These are phyloP conservation scores for Tolypocladium capitatum DNA, from an alignment of 2,329 filamentous ascomycete genomes.

Conservation along the genomic window DNA sequence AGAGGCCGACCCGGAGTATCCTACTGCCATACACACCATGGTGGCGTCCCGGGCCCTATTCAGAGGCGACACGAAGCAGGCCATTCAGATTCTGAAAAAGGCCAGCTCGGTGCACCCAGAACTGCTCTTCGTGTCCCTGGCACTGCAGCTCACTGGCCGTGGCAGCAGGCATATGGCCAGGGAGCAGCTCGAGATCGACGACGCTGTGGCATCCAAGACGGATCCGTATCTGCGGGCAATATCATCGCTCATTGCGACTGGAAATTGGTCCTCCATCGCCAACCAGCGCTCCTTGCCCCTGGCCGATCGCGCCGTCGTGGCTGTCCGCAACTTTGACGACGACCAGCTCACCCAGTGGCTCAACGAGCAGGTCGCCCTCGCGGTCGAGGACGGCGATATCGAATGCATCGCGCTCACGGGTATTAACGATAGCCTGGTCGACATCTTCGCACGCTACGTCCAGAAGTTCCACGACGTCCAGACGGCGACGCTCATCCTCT, in stretches of 20 bases:
- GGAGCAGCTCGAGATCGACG: constrained; percentile 44
- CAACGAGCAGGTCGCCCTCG: constrained; percentile 45
- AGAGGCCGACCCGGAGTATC: constrained; percentile 29
- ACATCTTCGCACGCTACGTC: constrained; percentile 64
- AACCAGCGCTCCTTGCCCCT: constrained; percentile 62
- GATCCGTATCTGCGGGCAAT: constrained; percentile 73
- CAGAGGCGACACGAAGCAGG: constrained; percentile 53
- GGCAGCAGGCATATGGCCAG: constrained; percentile 30
- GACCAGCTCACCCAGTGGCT: constrained; percentile 55
- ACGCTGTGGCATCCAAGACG: constrained; percentile 46
- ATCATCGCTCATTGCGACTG: constrained; percentile 62
- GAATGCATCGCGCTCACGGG: constrained; percentile 69
- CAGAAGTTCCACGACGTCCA: constrained; percentile 66
- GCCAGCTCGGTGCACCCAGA: constrained; percentile 50
- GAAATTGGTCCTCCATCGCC: constrained; percentile 62
- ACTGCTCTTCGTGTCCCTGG: constrained; percentile 54
- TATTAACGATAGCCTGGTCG: constrained; percentile 57
- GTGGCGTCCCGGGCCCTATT: constrained; percentile 66
- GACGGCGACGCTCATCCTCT: constrained; percentile 62
- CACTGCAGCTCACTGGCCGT: constrained; percentile 48
- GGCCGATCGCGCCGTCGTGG: constrained; percentile 61
- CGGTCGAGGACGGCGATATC: constrained; percentile 54
- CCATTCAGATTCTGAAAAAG: constrained; percentile 55
- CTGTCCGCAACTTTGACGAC: constrained; percentile 52
- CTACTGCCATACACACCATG: constrained; percentile 52